Percentiles rank a stretch among this genome's conserved stretches.
Evolutionary conservation across 345 rosid species (phyloP).

Genomic region (Eucalyptus regnans): DNA sequence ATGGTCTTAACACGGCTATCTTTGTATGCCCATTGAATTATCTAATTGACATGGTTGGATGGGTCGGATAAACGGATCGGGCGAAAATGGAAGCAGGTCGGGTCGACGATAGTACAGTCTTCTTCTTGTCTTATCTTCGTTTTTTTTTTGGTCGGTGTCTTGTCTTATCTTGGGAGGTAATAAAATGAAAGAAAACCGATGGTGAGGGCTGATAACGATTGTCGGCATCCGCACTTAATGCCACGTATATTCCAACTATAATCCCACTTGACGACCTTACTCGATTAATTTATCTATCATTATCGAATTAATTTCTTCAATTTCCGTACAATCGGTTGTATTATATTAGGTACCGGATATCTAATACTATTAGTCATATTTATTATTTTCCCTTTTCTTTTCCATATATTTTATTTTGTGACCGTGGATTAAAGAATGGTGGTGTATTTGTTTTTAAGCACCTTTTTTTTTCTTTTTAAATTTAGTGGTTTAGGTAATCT

Average conservation of each 20-base stretch:
- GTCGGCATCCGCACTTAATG: slow-evolving; percentile 7
- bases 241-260: neutral
- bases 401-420: neutral
- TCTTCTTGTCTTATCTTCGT: neutral
- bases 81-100: neutral
- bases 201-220: slow-evolving; percentile 4
- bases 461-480: neutral
- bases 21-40: neutral
- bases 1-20: neutral
- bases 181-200: neutral
- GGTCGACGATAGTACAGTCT: neutral
- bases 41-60: neutral
- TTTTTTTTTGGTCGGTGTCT: neutral
- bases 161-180: neutral
- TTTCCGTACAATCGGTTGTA: neutral
- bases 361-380: neutral
- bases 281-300: neutral
- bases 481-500: neutral
- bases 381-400: neutral
- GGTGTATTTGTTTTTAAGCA: neutral
- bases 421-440: neutral
- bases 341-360: neutral
- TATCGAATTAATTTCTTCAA: neutral
- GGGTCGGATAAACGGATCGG: neutral
- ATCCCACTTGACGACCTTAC: neutral